Conservation (phyloP, 805 yeast genomes). For the Spencermartinsiella europaea region DNA sequence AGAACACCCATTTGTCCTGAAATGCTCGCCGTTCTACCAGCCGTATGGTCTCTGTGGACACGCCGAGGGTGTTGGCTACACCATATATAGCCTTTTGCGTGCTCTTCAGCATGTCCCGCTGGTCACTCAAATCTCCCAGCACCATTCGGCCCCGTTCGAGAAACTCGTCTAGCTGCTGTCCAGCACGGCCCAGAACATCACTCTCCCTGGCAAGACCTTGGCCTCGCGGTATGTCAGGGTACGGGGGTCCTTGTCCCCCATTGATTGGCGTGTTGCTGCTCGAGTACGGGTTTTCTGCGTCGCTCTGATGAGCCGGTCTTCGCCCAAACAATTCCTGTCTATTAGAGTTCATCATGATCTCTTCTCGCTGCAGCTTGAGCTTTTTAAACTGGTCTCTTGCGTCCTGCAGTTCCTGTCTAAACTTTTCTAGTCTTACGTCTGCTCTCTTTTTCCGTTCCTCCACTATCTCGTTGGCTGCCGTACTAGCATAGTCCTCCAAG, state of each 20-base stretch:
- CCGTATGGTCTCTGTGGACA: constrained; percentile 77
- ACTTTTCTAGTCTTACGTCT: constrained; percentile 53
- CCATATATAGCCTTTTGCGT: constrained; percentile 62
- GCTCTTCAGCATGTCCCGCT: constrained; percentile 62
- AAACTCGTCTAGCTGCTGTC: constrained; percentile 81
- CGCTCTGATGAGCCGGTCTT: constrained; percentile 31
- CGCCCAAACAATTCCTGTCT: constrained; percentile 54
- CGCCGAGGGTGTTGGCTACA: constrained; percentile 75
- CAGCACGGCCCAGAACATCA: constrained; percentile 53
- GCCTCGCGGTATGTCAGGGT: constrained; percentile 33
- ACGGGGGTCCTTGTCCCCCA: constrained; percentile 1
- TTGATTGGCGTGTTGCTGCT: neutral
- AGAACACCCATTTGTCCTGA: constrained; percentile 83
- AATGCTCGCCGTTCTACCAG: constrained; percentile 74
- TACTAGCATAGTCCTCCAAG: constrained; percentile 57
- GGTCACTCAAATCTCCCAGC: constrained; percentile 79
- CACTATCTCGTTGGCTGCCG: constrained; percentile 54
- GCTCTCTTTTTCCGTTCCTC: constrained; percentile 53
- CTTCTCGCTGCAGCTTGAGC: constrained; percentile 55
- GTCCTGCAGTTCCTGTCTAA: constrained; percentile 41
- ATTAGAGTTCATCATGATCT: constrained; percentile 40
- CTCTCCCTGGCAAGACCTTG: constrained; percentile 70
- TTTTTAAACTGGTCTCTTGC: constrained; percentile 47
- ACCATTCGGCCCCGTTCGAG: constrained; percentile 85
- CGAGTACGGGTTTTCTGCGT: constrained; percentile 30